These are phyloP conservation scores for Aegilops umbellulata DNA, from an alignment of 176 grass and related monocot genomes.

Conservation along the genomic window DNA sequence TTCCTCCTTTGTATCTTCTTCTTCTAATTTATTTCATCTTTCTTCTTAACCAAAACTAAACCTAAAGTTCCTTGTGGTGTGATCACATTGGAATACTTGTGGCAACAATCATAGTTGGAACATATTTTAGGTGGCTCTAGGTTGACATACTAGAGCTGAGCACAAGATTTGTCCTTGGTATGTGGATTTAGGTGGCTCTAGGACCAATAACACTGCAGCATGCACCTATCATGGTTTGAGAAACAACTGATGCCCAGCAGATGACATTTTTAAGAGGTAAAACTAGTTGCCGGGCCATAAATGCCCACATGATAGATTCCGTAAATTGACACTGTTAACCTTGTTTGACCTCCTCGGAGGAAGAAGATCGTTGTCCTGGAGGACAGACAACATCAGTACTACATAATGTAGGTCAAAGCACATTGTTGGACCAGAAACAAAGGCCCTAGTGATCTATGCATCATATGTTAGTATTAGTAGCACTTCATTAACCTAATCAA, in stretches of 20 bases:
- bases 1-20: no score
- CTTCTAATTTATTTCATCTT: no score
- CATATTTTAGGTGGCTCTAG: no score
- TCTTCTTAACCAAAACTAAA: no score
- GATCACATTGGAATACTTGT: no score
- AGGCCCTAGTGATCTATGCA: slow-evolving; percentile 19
- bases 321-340: slow-evolving; percentile 28
- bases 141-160: no score
- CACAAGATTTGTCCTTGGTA: no score
- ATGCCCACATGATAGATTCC: slow-evolving; percentile 26
- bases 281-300: slow-evolving; percentile 31
- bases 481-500: neutral
- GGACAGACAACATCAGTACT: neutral
- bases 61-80: no score
- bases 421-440: slow-evolving; percentile 35
- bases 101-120: no score
- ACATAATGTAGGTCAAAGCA: slow-evolving; percentile 33
- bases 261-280: slow-evolving; percentile 11
- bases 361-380: neutral
- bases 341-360: slow-evolving; percentile 58
- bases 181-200: neutral
- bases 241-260: neutral
- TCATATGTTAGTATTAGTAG: slow-evolving; percentile 8
- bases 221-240: neutral
- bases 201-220: slow-evolving; percentile 10